phyloP scores from a whole-genome alignment of 768 basidiomycete species.

The Rhodotorula babjevae region DNA sequence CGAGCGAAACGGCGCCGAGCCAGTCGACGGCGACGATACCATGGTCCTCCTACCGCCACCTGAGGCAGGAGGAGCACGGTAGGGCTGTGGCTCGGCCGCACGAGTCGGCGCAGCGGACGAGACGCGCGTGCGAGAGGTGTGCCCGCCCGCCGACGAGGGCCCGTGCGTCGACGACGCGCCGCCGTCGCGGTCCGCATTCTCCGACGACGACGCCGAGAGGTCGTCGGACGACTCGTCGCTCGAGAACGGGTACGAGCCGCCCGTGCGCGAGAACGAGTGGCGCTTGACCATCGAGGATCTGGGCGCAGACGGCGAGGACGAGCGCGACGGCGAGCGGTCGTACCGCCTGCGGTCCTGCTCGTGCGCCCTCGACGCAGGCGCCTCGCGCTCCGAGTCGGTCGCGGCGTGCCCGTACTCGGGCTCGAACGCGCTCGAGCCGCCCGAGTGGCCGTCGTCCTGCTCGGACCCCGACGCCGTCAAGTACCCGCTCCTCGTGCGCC shows the following conservation, averaged over 20 bases:
- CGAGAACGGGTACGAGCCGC: constrained; percentile 7
- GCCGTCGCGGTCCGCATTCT: neutral
- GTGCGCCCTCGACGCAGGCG: no score
- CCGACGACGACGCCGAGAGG: neutral
- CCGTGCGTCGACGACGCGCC: neutral
- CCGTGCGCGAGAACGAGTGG: constrained; percentile 4
- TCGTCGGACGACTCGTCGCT: neutral
- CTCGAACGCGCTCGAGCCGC: no score
- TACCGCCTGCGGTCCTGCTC: neutral
- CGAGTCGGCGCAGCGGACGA: neutral
- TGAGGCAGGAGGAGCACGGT: neutral
- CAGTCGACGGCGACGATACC: neutral
- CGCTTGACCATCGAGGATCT: neutral
- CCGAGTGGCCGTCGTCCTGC: neutral
- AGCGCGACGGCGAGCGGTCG: neutral
- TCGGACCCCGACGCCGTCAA: neutral
- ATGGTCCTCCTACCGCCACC: neutral
- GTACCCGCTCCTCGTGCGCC: neutral
- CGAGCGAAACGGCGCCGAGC: no score
- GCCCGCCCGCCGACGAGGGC: neutral
- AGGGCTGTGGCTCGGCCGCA: neutral
- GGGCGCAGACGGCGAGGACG: neutral
- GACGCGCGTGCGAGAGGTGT: neutral
- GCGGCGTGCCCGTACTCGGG: no score
- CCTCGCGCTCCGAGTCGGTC: no score